Base-by-base conservation (phyloP, 75 land plant species). In the Ceratopteris richardii region DNA sequence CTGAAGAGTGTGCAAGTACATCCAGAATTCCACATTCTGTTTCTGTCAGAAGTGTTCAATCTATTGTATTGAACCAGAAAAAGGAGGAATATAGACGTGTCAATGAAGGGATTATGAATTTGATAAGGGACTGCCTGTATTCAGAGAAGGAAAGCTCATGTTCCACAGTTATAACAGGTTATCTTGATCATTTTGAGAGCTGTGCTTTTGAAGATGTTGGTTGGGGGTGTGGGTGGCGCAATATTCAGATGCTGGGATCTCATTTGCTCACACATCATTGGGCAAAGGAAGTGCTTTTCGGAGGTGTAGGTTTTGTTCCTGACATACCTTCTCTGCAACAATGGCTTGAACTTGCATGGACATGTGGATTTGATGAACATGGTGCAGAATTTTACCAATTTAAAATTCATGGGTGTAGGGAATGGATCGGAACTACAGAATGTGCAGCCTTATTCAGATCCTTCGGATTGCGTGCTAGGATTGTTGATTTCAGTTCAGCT, bases 151-250 rank as follows among this genome's bases (percentile, higher is more conserved):
- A 47, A 18, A 62, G 63, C 21, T 51, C 50, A 31, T 63, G 74
- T 31, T 64, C 48, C 20, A 68, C 73, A 54, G 58, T 78, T n/a
- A 61, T 93, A 48, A 75, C 95, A 19, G 77, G 82, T 28, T 63
- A 75, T 65, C 66, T 93, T 25, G 90, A 88, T 62, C 98, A 93
- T 69, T 93, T 74, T 60, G 76, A 93, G 63, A 82, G 79, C 63
- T 33, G 54, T 16, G 53, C 44, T 12, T 78, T 69, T 29, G 79
- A 81, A 62, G 97, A 88, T 72, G 29, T 55, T 41, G 98, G 98
- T 1, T 93, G 98, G 98, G 95, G 94, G 0, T 93, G 98, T 66
- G 98, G 98, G 1, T 93, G 94, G 94, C 80, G 98, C 2, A 93
- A 93, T 54, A 85, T 93, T 31, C 98, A 93, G 58, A 93, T 93